Conservation (phyloP, 1,284 basidiomycete genomes). For the Phlebopus sp. region DNA sequence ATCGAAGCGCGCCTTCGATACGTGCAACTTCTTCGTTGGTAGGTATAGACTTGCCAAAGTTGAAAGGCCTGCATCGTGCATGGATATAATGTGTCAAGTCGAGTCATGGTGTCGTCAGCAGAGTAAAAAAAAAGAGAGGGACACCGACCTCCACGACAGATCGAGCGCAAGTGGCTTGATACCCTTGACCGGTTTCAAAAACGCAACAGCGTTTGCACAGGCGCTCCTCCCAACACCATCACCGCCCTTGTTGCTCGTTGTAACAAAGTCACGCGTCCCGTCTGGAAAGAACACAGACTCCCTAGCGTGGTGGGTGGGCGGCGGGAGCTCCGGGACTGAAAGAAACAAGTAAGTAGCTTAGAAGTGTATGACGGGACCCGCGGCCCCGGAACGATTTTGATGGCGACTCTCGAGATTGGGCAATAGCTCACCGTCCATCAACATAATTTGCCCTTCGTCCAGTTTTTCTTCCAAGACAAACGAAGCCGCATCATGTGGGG, state of each 20-base stretch:
- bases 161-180: slow-evolving; percentile 55
- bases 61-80: slow-evolving; percentile 36
- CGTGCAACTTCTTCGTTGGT: slow-evolving; percentile 45
- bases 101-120: no score
- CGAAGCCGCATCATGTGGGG: slow-evolving; percentile 21
- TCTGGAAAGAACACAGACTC: slow-evolving; percentile 35
- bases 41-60: slow-evolving; percentile 44
- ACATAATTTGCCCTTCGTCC: slow-evolving; percentile 46
- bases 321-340: slow-evolving; percentile 50
- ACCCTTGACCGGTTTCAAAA: slow-evolving; percentile 56
- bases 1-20: slow-evolving; percentile 33
- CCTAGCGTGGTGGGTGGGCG: slow-evolving; percentile 44
- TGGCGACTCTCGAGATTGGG: slow-evolving; percentile 10
- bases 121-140: slow-evolving; percentile 9
- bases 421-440: slow-evolving; percentile 50
- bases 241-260: slow-evolving; percentile 11
- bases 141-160: slow-evolving; percentile 65
- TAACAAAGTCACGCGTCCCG: slow-evolving; percentile 33
- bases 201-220: slow-evolving; percentile 20
- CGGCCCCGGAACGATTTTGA: slow-evolving; percentile 20
- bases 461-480: slow-evolving; percentile 53
- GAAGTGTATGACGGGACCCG: background rate
- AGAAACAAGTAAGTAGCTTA: slow-evolving; percentile 16
- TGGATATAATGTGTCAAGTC: slow-evolving; percentile 4
- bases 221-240: background rate